Evolutionary conservation across 1,284 basidiomycete genomes (phyloP).

Genomic region (Puccinia polysora): DNA sequence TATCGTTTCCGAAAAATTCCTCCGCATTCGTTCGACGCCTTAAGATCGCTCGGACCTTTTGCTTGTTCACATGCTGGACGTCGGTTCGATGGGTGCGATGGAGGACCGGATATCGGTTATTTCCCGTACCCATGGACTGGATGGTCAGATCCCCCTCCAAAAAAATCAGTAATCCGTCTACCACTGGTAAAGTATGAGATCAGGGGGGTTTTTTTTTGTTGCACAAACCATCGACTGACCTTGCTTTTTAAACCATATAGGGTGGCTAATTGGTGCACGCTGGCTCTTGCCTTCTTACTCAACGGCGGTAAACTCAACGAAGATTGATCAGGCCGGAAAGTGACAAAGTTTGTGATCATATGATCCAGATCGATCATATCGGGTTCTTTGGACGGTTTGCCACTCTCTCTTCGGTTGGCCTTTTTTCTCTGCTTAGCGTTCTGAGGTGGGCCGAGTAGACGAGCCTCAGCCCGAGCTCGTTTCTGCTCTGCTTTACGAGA

Average conservation of each 20-base stretch:
- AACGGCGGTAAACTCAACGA: constrained; percentile 9
- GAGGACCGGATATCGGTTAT: neutral
- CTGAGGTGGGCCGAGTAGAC: neutral
- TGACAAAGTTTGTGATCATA: constrained; percentile 19
- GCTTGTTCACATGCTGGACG: neutral
- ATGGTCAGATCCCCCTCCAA: neutral
- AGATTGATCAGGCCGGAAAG: neutral
- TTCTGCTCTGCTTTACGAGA: constrained; percentile 6
- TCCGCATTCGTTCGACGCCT: neutral
- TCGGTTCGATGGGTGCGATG: constrained; percentile 16
- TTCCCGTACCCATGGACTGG: constrained; percentile 10
- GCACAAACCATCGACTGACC: neutral
- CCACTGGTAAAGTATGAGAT: neutral
- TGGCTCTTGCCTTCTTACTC: constrained; percentile 10
- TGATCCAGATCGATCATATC: neutral
- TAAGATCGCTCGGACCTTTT: constrained; percentile 8
- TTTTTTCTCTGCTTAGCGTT: constrained; percentile 19
- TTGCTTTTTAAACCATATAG: constrained; percentile 25
- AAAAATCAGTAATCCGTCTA: neutral
- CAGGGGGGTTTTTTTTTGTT: no score
- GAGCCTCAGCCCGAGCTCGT: constrained; percentile 5
- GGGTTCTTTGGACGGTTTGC: neutral
- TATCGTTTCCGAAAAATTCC: neutral
- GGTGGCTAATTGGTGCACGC: constrained; percentile 17
- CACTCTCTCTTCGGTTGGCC: neutral